Percentiles rank a stretch among this genome's conserved stretches.
Evolutionary conservation across 768 basidiomycete species (phyloP).

Genomic region (Fibroporia radiculosa): DNA sequence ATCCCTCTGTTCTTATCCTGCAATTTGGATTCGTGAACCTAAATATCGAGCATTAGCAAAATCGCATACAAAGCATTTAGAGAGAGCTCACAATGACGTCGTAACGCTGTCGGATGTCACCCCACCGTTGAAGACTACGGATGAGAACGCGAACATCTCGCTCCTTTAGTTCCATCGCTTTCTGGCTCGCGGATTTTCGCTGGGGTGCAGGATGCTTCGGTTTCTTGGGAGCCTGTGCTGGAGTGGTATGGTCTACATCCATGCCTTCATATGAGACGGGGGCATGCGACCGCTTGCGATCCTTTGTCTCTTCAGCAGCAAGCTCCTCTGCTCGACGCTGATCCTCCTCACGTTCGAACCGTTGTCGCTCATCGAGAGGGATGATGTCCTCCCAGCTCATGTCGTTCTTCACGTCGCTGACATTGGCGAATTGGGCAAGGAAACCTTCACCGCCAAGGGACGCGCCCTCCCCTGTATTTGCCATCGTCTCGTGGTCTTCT

Average conservation of each 20-base stretch:
- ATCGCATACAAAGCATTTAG: not conserved
- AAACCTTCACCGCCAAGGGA: slow-evolving; percentile 98
- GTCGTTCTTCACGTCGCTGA: slow-evolving; percentile 98
- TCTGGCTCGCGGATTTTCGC: slow-evolving; percentile 88
- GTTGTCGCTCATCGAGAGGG: slow-evolving; percentile 83
- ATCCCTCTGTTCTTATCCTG: slow-evolving; percentile 90
- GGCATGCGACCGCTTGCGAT: slow-evolving; percentile 79
- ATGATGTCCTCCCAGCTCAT: slow-evolving; percentile 99
- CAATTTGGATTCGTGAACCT: slow-evolving; percentile 88
- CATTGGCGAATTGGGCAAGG: slow-evolving; percentile 88
- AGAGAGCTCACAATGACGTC: slow-evolving; percentile 74
- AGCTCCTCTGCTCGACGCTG: slow-evolving; percentile 67
- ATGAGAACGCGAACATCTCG: slow-evolving; percentile 94
- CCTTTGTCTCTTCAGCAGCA: slow-evolving; percentile 57
- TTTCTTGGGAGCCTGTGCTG: slow-evolving; percentile 62
- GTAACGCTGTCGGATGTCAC: slow-evolving; percentile 91
- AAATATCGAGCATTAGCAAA: slow-evolving; percentile 1
- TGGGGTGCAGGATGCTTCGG: slow-evolving; percentile 63
- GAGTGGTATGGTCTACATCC: slow-evolving; percentile 72
- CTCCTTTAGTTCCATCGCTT: slow-evolving; percentile 95
- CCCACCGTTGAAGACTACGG: slow-evolving; percentile 94
- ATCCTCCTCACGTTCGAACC: slow-evolving; percentile 76
- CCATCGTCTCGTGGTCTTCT: slow-evolving; percentile 93
- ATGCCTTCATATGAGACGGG: slow-evolving; percentile 89
- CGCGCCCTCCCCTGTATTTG: slow-evolving; percentile 71